phyloP scores from a whole-genome alignment of 495 filamentous ascomycete genomes.

The Aspergillus kassunensis region DNA sequence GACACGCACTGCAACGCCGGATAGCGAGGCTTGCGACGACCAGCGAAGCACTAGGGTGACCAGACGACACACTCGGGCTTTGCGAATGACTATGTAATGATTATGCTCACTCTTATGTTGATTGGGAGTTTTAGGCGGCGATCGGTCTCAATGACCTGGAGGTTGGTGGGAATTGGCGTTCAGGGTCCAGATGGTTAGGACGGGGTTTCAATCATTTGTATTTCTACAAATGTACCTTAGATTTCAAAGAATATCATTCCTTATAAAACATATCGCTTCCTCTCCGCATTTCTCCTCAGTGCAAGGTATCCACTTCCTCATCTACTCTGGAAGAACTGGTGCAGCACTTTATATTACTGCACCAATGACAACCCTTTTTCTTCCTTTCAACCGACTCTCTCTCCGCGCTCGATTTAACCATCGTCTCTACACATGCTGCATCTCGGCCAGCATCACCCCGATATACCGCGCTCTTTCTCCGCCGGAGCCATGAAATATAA shows the following conservation, averaged over 20 bases:
- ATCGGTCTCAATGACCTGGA: not conserved
- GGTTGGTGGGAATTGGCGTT: constrained; percentile 4
- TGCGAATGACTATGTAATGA: constrained; percentile 42
- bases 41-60: constrained; percentile 37
- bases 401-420: not conserved
- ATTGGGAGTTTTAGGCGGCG: constrained; percentile 13
- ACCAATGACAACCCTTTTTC: constrained; percentile 11
- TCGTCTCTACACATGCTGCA: not conserved
- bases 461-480: not conserved
- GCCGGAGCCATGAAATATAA: not conserved
- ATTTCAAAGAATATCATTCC: too few species aligned
- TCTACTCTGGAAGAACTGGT: not conserved
- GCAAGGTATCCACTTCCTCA: too few species aligned
- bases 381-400: not conserved
- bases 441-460: constrained; percentile 16
- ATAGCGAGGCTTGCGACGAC: constrained; percentile 31
- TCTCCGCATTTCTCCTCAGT: too few species aligned
- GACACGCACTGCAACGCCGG: constrained; percentile 34
- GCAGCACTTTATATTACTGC: constrained; percentile 17
- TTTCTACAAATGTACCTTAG: too few species aligned
- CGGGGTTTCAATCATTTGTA: not conserved
- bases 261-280: too few species aligned
- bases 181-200: not conserved
- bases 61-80: constrained; percentile 30
- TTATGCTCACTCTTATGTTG: not conserved